Evolutionary conservation across 106 monocot species (phyloP).

Genomic region (Posidonia australis): DNA sequence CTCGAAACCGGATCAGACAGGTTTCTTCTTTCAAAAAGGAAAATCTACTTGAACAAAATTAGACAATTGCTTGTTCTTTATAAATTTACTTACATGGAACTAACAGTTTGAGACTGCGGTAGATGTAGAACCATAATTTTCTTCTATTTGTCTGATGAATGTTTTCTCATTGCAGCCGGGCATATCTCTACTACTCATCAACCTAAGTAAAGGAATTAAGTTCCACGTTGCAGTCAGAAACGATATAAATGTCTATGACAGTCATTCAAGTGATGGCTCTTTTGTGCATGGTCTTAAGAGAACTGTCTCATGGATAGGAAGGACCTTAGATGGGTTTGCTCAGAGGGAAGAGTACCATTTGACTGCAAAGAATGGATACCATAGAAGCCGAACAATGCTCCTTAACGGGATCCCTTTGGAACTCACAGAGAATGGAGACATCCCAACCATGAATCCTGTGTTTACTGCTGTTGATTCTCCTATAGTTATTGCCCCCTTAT

Average conservation of each 20-base stretch:
- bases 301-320: slow-evolving; percentile 58
- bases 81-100: no score
- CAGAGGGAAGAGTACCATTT: slow-evolving; percentile 61
- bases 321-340: slow-evolving; percentile 23
- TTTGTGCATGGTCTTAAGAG: slow-evolving; percentile 44
- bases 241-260: slow-evolving; percentile 2
- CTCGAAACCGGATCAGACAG: no score
- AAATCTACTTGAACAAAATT: no score
- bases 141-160: not conserved
- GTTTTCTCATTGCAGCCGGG: slow-evolving; percentile 17
- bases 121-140: no score
- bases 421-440: slow-evolving; percentile 18
- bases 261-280: slow-evolving; percentile 4
- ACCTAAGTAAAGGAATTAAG: slow-evolving; percentile 21
- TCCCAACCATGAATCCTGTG: slow-evolving; percentile 30
- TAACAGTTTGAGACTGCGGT: no score
- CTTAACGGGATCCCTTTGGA: slow-evolving; percentile 48
- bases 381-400: slow-evolving; percentile 33
- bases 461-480: slow-evolving; percentile 2
- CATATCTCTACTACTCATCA: slow-evolving; percentile 26
- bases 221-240: slow-evolving; percentile 7
- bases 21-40: no score
- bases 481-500: slow-evolving; percentile 20
- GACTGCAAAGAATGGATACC: slow-evolving; percentile 31
- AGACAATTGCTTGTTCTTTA: no score